Conservation (phyloP, 495 filamentous ascomycete species). For the Glonium stellatum region DNA sequence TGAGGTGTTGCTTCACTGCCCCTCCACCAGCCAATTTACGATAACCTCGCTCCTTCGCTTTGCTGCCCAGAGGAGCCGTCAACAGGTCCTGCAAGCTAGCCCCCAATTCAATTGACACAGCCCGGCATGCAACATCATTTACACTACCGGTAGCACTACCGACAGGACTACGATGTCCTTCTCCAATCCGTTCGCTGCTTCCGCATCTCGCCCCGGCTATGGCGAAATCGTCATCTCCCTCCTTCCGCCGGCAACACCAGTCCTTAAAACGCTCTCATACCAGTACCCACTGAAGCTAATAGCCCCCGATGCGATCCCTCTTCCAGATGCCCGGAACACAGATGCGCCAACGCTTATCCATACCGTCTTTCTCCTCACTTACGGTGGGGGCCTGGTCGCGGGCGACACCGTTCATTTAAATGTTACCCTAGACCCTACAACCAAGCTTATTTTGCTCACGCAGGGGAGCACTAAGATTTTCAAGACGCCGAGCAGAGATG, state of each 20-base stretch:
- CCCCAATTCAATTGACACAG: background rate
- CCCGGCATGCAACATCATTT: background rate
- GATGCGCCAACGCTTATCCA: conserved; percentile 51
- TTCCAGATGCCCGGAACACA: conserved; percentile 28
- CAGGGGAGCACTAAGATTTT: conserved; percentile 97
- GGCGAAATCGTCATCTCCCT: conserved; percentile 69
- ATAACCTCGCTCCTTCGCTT: no score
- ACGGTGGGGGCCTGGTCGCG: conserved; percentile 86
- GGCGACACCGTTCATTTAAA: conserved; percentile 72
- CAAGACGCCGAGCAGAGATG: conserved; percentile 53
- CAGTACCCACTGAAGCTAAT: conserved; percentile 95
- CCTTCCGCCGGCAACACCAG: conserved; percentile 62
- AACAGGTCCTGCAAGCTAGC: no score
- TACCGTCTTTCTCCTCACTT: conserved; percentile 78
- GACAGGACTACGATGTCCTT: conserved; percentile 12
- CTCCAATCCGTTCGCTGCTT: conserved; percentile 58
- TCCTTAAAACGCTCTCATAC: conserved; percentile 69
- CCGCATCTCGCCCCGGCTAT: conserved; percentile 64
- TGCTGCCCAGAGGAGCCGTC: no score
- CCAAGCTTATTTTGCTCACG: conserved; percentile 76
- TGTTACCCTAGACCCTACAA: conserved; percentile 54
- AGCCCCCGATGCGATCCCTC: conserved; percentile 49
- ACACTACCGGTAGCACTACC: background rate
- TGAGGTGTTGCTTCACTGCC: no score
- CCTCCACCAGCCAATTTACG: no score